phyloP scores from a whole-genome alignment of 2,329 filamentous ascomycete genomes.

The Proliferodiscus dingleyae region DNA sequence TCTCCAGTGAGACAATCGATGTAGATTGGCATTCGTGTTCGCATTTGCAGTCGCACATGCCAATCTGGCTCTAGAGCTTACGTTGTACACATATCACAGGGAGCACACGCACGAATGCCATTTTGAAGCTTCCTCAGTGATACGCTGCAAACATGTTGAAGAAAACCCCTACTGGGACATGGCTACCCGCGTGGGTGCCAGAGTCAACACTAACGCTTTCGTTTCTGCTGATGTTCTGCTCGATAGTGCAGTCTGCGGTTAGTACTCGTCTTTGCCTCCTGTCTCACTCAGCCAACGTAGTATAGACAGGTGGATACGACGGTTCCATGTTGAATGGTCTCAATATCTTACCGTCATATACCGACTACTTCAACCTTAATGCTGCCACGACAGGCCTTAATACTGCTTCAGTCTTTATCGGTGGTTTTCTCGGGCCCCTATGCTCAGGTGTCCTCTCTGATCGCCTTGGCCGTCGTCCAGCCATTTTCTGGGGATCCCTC shows the following conservation, averaged over 20 bases:
- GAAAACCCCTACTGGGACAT: constrained; percentile 38
- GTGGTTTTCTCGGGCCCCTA: constrained; percentile 41
- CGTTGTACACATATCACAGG: too few species aligned
- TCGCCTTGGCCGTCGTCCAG: constrained; percentile 32
- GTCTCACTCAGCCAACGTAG: background rate
- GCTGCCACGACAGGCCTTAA: constrained; percentile 49
- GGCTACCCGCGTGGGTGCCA: constrained; percentile 44
- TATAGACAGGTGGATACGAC: constrained; percentile 22
- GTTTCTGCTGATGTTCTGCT: constrained; percentile 39
- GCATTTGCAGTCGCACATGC: too few species aligned
- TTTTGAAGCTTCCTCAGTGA: too few species aligned
- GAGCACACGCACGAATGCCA: too few species aligned
- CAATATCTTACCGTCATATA: constrained; percentile 52
- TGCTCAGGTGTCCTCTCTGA: constrained; percentile 37
- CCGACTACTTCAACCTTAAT: constrained; percentile 51
- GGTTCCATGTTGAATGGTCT: constrained; percentile 41
- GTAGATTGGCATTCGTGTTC: too few species aligned
- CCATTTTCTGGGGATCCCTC: constrained; percentile 23
- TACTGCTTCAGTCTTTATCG: constrained; percentile 51
- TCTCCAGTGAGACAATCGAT: background rate
- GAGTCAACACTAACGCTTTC: constrained; percentile 38
- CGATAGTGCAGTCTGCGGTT: constrained; percentile 41
- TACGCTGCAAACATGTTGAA: constrained; percentile 30
- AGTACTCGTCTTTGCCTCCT: constrained; percentile 8
- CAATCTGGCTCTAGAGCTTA: too few species aligned